A percentile compares a stretch with the other conserved stretches of the same genome.
Conservation (phyloP, 2,329 filamentous ascomycete genomes). For the Chrysoporthe austroafricana region DNA sequence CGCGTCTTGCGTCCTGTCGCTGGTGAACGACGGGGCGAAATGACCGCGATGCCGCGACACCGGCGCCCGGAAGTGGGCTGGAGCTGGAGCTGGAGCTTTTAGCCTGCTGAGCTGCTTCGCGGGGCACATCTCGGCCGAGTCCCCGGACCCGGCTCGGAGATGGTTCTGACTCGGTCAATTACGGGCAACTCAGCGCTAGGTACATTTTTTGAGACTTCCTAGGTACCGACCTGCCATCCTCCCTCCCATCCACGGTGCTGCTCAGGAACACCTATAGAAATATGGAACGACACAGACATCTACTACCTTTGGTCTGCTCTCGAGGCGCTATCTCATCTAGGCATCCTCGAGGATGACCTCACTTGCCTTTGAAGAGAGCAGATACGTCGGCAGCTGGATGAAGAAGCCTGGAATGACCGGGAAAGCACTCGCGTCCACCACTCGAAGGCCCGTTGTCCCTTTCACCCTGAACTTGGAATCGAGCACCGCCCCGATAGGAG, state of each 20-base stretch:
- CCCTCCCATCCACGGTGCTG: too few relatives aligned
- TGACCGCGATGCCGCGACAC: neutral
- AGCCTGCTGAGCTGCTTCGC: too few relatives aligned
- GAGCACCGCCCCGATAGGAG: slow-evolving; percentile 48
- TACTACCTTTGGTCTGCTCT: neutral
- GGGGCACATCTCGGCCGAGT: too few relatives aligned
- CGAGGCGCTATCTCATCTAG: neutral
- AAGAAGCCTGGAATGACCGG: slow-evolving; percentile 49
- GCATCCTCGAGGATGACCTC: slow-evolving; percentile 24
- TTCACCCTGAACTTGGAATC: slow-evolving; percentile 57
- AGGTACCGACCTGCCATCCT: too few relatives aligned
- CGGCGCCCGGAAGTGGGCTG: neutral
- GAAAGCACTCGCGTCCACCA: slow-evolving; percentile 60
- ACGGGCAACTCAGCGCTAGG: neutral
- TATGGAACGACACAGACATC: too few relatives aligned
- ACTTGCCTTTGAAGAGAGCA: slow-evolving; percentile 38
- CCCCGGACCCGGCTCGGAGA: neutral
- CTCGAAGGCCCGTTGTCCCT: slow-evolving; percentile 54
- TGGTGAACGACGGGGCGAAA: neutral
- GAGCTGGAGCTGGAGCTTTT: too few relatives aligned
- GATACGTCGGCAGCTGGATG: slow-evolving; percentile 54
- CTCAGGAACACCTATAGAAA: too few relatives aligned
- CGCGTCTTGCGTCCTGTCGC: slow-evolving; percentile 7
- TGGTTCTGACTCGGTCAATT: neutral
- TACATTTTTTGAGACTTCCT: neutral